Evolutionary conservation across 352 stramenopile genomes (phyloP).

Genomic region (Globisporangium heterothallicum): DNA sequence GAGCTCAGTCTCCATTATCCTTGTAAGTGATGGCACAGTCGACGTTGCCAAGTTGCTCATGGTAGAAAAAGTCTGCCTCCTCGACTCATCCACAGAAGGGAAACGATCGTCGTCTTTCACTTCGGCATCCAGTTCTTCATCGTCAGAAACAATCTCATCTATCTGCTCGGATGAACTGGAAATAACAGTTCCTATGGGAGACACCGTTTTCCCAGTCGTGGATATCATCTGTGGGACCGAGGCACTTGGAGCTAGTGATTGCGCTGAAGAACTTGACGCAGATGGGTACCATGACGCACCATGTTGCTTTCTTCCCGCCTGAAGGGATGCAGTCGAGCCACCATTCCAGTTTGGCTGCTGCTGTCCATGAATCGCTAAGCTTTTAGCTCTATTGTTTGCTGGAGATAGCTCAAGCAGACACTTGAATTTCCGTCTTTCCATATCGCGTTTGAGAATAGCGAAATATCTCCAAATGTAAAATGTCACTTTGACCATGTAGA

Average conservation of each 20-base stretch:
- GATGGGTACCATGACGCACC: conserved; percentile 9
- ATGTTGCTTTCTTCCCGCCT: background rate
- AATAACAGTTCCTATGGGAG: background rate
- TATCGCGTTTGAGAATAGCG: conserved; percentile 48
- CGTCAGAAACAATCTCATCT: background rate
- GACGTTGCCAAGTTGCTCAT: background rate
- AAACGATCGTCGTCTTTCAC: background rate
- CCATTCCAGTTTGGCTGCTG: conserved; percentile 8
- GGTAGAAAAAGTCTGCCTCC: background rate
- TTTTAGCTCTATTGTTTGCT: conserved; percentile 16
- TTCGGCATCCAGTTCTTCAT: background rate
- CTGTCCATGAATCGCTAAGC: conserved; percentile 8
- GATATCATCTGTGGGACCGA: conserved; percentile 2
- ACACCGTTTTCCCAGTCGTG: background rate
- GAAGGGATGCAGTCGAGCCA: conserved; percentile 1
- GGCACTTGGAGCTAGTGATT: background rate
- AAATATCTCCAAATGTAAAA: conserved; percentile 60
- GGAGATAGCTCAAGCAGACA: conserved; percentile 25
- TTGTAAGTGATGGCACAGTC: conserved; percentile 21
- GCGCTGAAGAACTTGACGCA: background rate
- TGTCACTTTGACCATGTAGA: conserved; percentile 50
- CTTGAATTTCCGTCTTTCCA: conserved; percentile 31
- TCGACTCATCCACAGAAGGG: no score
- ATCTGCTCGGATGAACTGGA: background rate
- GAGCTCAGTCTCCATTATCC: conserved; percentile 61